A percentile compares a stretch with the other conserved stretches of the same genome.
Conservation (phyloP, 2,329 filamentous ascomycete genomes). For the Colletotrichum ledebouriae region DNA sequence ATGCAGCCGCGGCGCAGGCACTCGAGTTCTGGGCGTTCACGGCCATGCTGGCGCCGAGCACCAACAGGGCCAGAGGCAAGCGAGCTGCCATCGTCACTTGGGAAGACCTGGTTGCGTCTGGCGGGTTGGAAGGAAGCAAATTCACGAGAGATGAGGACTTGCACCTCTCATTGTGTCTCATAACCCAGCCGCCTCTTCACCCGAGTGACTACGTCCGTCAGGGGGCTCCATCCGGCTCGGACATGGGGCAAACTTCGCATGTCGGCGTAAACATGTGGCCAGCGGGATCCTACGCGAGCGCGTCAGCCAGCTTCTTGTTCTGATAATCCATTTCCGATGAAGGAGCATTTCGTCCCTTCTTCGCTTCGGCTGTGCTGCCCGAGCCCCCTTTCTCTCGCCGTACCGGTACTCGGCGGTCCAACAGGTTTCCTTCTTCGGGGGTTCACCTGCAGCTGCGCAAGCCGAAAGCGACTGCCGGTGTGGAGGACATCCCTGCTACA, state of each 20-base stretch:
- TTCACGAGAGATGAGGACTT: no score
- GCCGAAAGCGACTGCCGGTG: conserved; percentile 16
- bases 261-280: background rate
- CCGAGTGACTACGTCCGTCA: no score
- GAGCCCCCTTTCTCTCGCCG: background rate
- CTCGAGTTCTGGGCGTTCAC: background rate
- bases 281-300: no score
- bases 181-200: no score
- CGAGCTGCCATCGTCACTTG: background rate
- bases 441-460: conserved; percentile 7
- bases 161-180: no score
- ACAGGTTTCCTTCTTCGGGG: conserved; percentile 7
- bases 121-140: background rate
- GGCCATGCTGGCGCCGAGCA: background rate
- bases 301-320: no score
- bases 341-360: background rate
- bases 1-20: background rate
- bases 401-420: conserved; percentile 1
- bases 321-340: background rate
- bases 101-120: background rate
- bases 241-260: no score
- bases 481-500: conserved; percentile 6
- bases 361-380: conserved; percentile 1
- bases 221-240: no score
- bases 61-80: background rate